Percentiles rank a stretch among this genome's conserved stretches.
These are phyloP conservation scores for Diversispora epigaea DNA, from an alignment of 192 early-diverging fungal genomes.

Conservation along the genomic window DNA sequence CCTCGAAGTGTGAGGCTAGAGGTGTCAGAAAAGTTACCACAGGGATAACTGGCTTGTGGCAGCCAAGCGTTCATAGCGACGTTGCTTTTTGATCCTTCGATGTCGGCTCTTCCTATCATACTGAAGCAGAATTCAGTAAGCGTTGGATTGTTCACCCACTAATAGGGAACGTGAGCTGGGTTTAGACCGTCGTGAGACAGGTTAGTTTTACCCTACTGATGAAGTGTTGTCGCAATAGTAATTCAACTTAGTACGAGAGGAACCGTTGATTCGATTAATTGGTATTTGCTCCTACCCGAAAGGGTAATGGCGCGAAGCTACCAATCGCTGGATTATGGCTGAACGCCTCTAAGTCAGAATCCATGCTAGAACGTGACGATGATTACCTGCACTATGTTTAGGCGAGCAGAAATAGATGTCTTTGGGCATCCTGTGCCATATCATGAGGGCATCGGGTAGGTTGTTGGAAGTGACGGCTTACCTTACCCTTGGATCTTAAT, in stretches of 20 bases:
- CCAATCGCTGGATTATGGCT: constrained; percentile 30
- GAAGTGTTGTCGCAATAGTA: constrained; percentile 64
- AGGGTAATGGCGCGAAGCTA: constrained; percentile 28
- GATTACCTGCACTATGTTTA: background rate
- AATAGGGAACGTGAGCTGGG: constrained; percentile 92
- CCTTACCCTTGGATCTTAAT: background rate
- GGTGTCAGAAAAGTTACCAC: too few species aligned
- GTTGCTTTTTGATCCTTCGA: constrained; percentile 85
- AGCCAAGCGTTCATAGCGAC: too few species aligned
- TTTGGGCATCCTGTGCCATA: too few species aligned
- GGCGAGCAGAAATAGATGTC: too few species aligned
- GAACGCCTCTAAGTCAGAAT: too few species aligned
- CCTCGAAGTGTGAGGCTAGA: too few species aligned
- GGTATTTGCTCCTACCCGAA: too few species aligned
- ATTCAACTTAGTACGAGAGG: too few species aligned
- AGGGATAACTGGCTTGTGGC: too few species aligned
- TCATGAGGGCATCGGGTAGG: background rate
- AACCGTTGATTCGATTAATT: too few species aligned
- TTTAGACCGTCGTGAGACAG: constrained; percentile 95
- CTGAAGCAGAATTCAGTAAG: constrained; percentile 83
- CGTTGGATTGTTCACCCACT: constrained; percentile 87
- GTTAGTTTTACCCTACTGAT: constrained; percentile 96
- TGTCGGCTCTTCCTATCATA: constrained; percentile 87
- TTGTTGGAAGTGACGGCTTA: background rate
- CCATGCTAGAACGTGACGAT: constrained; percentile 16